A percentile compares a stretch with the other conserved stretches of the same genome.
These are phyloP conservation scores for Piper betle DNA, from an alignment of 164 flowering plant species.

Conservation along the genomic window DNA sequence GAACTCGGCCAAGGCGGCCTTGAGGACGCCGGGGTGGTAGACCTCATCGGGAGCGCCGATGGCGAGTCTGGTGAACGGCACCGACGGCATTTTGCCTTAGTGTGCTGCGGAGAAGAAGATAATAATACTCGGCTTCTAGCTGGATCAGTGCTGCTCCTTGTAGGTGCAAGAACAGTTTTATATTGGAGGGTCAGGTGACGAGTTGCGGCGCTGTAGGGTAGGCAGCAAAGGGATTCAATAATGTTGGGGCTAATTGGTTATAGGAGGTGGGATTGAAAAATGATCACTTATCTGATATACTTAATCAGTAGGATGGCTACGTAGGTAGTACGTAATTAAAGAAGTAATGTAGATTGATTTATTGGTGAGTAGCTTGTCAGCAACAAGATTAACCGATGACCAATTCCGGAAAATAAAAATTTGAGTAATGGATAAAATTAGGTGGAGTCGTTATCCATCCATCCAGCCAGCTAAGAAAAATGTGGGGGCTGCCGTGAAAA, in stretches of 20 bases:
- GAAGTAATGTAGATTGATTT: no score
- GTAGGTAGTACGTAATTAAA: background rate
- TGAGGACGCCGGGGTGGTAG: constrained; percentile 23
- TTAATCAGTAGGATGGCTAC: background rate
- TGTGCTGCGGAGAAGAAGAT: no score
- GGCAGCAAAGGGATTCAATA: no score
- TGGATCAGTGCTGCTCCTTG: background rate
- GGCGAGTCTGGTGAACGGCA: constrained; percentile 24
- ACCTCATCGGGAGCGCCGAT: constrained; percentile 24
- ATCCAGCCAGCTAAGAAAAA: background rate
- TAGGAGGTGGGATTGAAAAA: background rate
- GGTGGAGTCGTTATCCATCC: background rate
- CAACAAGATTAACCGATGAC: background rate
- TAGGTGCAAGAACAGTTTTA: background rate
- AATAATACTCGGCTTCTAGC: no score
- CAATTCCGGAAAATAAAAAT: no score
- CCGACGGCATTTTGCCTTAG: background rate
- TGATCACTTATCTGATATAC: no score
- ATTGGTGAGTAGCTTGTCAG: no score
- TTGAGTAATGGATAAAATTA: background rate
- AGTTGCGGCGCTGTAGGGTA: background rate
- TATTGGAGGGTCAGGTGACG: no score
- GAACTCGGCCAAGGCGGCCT: constrained; percentile 39
- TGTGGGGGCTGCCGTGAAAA: no score
- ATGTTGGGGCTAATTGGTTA: no score